These are phyloP conservation scores for Penicillium aurantiogriseum DNA, from an alignment of 2,329 filamentous ascomycete genomes.

Conservation along the genomic window DNA sequence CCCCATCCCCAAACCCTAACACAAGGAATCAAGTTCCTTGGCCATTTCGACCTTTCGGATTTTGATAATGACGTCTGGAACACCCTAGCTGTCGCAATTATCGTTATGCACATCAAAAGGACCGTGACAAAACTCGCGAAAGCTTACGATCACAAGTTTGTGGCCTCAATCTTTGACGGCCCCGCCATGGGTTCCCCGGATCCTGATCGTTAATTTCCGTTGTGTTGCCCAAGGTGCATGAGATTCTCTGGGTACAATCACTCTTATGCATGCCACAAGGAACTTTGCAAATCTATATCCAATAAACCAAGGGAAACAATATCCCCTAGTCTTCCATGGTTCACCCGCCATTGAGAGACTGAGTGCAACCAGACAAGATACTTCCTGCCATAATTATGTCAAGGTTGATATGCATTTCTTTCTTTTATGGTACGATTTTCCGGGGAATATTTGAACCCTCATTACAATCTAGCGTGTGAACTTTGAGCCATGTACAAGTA, in stretches of 20 bases:
- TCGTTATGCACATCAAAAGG: conserved; percentile 54
- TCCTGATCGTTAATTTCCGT: not conserved
- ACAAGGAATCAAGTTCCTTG: conserved; percentile 32
- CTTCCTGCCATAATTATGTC: not conserved
- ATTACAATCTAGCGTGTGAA: not conserved
- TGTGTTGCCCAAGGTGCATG: too few species aligned
- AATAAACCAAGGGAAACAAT: not conserved
- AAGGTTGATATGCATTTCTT: not conserved
- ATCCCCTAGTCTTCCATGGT: too few species aligned
- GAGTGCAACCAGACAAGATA: not conserved
- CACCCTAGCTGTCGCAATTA: conserved; percentile 56
- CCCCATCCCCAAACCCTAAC: conserved; percentile 21
- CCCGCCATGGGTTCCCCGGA: not conserved
- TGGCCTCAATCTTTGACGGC: not conserved
- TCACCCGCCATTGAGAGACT: not conserved
- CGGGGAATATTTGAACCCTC: not conserved
- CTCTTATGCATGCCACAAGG: not conserved
- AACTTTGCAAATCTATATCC: not conserved
- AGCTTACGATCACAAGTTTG: conserved; percentile 21
- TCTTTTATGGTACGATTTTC: not conserved
- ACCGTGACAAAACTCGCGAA: conserved; percentile 48
- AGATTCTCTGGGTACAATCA: not conserved
- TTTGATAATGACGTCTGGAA: conserved; percentile 61
- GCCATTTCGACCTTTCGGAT: conserved; percentile 55
- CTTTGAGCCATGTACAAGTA: not conserved